Evolutionary conservation across 768 basidiomycete species (phyloP), one percentile per base, ranked within the genome.

Genomic region (Rhizopogon roseolus): DNA sequence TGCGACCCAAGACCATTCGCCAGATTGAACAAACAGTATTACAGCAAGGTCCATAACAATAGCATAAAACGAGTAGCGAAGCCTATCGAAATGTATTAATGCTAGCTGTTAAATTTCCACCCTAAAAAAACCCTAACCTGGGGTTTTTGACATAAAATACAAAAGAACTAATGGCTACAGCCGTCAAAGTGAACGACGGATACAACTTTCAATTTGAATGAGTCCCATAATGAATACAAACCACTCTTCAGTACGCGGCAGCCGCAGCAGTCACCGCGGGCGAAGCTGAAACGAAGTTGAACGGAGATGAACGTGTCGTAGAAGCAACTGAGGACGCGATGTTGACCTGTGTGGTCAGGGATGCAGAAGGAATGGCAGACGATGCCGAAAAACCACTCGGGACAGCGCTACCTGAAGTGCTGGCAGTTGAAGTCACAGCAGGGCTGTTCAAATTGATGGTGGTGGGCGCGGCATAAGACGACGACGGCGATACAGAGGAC

Each of bases 381-480:
- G 45, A 29, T 6, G 14, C 38, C n/a, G 19, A 14, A 1, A 41
- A n/a, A 41, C 28, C 11, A 41, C 39, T 27, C 28, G 1, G 17
- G 16, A 19, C 9, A 29, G n/a, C 14, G 17, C 13, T 14, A n/a
- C 16, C 10, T 10, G 38, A 28, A 40, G 17, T 34, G 27, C 29
- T 36, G 28, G 44, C 43, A 5, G 52, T 34, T 7, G 54, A 29
- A 44, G 42, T 51, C n/a, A 29, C 46, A 9, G 53, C 19, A 28
- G 46, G 56, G 22, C 41, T 54, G 53, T 56, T 56, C 27, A 56
- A 36, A 29, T 54, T n/a, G 13, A 57, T 37, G 11, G 56, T 57
- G 16, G 46, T 57, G 17, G 10, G 11, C 11, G 54, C 5, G 38
- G 55, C 44, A 19, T 43, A 46, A 28, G 53, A 42, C 13, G 55